Percentiles rank a stretch among this genome's conserved stretches.
Conservation (phyloP, 2,329 filamentous ascomycete genomes). For the Westerdykella aurantiaca region DNA sequence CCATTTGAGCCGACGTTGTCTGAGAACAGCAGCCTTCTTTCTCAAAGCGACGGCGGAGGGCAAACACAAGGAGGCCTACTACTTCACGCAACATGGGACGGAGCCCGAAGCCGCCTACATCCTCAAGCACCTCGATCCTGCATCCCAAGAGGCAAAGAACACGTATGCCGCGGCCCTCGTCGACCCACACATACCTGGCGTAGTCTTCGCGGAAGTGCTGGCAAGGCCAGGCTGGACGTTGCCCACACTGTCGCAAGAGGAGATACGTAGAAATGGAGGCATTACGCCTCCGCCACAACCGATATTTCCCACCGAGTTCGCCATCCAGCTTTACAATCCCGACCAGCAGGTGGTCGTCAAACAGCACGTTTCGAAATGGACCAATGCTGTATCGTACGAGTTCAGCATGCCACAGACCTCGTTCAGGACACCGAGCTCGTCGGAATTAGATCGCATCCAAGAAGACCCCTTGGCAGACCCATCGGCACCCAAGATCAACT, state of each 20-base stretch:
- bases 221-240: constrained; percentile 82
- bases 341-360: constrained; percentile 73
- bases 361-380: constrained; percentile 71
- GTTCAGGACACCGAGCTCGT: constrained; percentile 74
- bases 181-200: constrained; percentile 72
- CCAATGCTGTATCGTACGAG: constrained; percentile 74
- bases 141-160: constrained; percentile 64
- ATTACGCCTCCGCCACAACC: constrained; percentile 62
- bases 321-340: constrained; percentile 88
- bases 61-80: constrained; percentile 50
- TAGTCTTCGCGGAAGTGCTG: constrained; percentile 82
- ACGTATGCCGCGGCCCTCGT: constrained; percentile 82
- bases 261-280: constrained; percentile 65
- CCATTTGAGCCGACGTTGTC: background rate
- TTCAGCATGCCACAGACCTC: constrained; percentile 86
- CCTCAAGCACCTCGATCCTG: constrained; percentile 69
- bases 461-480: constrained; percentile 52
- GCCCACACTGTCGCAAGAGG: constrained; percentile 72
- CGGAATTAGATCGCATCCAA: constrained; percentile 68
- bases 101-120: constrained; percentile 75
- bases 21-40: constrained; percentile 49
- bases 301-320: constrained; percentile 69
- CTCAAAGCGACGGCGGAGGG: constrained; percentile 49
- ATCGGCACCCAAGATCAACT: constrained; percentile 65
- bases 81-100: constrained; percentile 65